A percentile compares a stretch with the other conserved stretches of the same genome.
Evolutionary conservation across 345 rosid species (phyloP).

Genomic region (Citrus cavaleriei): DNA sequence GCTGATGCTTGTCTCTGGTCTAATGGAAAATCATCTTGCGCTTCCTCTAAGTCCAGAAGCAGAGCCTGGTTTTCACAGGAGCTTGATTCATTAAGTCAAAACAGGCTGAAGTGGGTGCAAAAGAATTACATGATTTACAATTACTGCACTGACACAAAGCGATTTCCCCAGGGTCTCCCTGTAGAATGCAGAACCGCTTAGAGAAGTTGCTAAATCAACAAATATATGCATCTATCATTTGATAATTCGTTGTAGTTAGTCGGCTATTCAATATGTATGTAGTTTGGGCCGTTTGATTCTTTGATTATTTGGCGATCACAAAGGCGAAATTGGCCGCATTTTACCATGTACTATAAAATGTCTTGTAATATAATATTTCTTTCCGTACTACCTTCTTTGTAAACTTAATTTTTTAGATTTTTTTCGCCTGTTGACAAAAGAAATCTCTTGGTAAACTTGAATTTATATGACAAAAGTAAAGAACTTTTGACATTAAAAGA

Average conservation of each 20-base stretch:
- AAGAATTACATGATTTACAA: conserved; percentile 62
- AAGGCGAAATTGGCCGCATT: not conserved
- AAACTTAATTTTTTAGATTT: too few species aligned
- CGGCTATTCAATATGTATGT: not conserved
- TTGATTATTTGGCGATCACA: not conserved
- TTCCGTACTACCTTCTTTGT: too few species aligned
- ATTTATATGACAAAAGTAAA: too few species aligned
- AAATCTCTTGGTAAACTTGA: too few species aligned
- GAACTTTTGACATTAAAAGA: too few species aligned
- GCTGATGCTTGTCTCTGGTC: conserved; percentile 35
- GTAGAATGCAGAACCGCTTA: conserved; percentile 29
- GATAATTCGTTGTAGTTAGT: not conserved
- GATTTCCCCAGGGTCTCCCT: conserved; percentile 55
- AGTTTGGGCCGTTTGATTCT: not conserved
- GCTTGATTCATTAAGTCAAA: conserved; percentile 33
- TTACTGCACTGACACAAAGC: conserved; percentile 52
- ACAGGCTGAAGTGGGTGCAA: conserved; percentile 48
- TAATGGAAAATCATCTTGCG: conserved; percentile 27
- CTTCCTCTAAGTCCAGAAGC: conserved; percentile 5
- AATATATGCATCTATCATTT: not conserved
- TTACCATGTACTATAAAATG: not conserved
- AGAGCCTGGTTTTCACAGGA: conserved; percentile 25
- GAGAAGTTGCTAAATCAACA: not conserved
- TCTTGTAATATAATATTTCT: too few species aligned
- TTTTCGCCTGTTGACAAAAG: too few species aligned